Evolutionary conservation across 768 basidiomycete species (phyloP).

Genomic region (Pleurotus sapidus): DNA sequence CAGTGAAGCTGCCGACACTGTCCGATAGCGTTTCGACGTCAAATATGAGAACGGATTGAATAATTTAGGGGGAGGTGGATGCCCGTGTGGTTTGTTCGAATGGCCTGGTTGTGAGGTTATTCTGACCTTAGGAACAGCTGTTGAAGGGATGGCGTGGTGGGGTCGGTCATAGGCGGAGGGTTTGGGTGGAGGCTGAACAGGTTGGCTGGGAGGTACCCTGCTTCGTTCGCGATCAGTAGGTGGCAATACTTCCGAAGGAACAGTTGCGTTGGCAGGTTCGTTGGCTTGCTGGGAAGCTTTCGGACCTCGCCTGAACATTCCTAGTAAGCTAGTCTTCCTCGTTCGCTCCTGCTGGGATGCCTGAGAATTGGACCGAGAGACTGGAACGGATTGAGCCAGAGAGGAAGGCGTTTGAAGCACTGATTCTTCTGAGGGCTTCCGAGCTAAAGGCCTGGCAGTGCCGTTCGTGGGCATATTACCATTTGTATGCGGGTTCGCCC

Average conservation of each 20-base stretch:
- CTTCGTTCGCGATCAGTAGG: too few relatives aligned
- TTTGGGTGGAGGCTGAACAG: neutral
- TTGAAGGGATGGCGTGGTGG: neutral
- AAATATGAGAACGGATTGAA: conserved; percentile 66
- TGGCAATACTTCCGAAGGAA: neutral
- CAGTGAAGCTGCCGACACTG: conserved; percentile 70
- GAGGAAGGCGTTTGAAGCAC: conserved; percentile 66
- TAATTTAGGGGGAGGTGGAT: conserved; percentile 32
- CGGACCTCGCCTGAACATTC: conserved; percentile 24
- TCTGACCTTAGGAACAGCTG: neutral
- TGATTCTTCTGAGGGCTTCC: conserved; percentile 44
- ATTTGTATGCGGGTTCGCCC: conserved; percentile 16
- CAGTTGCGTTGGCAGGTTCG: conserved; percentile 8
- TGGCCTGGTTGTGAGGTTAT: neutral
- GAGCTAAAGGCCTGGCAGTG: conserved; percentile 21
- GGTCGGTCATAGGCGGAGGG: conserved; percentile 5
- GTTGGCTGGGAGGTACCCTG: neutral
- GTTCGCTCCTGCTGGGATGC: conserved; percentile 33
- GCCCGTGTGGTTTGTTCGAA: conserved; percentile 16
- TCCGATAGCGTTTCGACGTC: conserved; percentile 54
- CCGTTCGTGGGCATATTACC: conserved; percentile 3
- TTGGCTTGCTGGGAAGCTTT: conserved; percentile 24
- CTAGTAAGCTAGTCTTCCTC: conserved; percentile 28
- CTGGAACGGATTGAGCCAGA: conserved; percentile 45
- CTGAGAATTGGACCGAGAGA: conserved; percentile 35